Base-by-base conservation (phyloP, 768 basidiomycete species). In the Boletus barrowsii region DNA sequence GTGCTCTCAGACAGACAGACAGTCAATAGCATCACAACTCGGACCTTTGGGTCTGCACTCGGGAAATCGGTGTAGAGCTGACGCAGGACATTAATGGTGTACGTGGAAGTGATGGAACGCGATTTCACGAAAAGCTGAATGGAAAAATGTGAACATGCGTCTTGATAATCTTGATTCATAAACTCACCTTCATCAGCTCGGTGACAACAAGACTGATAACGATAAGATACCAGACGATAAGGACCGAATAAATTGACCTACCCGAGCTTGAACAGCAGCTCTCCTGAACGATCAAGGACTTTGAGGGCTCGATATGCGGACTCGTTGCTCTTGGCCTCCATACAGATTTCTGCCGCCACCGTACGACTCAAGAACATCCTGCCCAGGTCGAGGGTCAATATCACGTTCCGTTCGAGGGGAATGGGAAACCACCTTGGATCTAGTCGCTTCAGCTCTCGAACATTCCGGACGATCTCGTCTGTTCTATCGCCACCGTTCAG, bases 301-400 rank as follows among this genome's bases (percentile, higher is more conserved):
- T 87, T 88, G 51, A 91, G 72, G 33, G 87, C 88, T 39, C 70
- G 69, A 67, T 89, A 91, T 17, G 82, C 88, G 7, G 78, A 71
- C 51, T 87, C 83, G 54, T 91, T 91, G 15, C 75, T 68, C 69
- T 84, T 86, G 17, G 84, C 82, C 68, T 91, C 88, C 86, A 91
- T 88, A 62, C 87, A 88, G 24, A 89, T 80, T 65, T 91, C 89
- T 2, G 83, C 87, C 1, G 88, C 88, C n/a, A 91, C 87, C 13
- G 88, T 90, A 43, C 88, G 83, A 62, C 83, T 88, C 47, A 90
- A 75, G 66, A 88, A 91, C 88, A 91, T 90, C 46, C 89, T 90
- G 56, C 26, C 29, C 29, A 41, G 11, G n/a, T 15, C 47, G 26
- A 41, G 30, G 20, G 35, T 59, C 41, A 64, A 45, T 41, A 54